Base-by-base conservation (phyloP, 2,329 filamentous ascomycete genomes). In the Hypoxylon sp. region DNA sequence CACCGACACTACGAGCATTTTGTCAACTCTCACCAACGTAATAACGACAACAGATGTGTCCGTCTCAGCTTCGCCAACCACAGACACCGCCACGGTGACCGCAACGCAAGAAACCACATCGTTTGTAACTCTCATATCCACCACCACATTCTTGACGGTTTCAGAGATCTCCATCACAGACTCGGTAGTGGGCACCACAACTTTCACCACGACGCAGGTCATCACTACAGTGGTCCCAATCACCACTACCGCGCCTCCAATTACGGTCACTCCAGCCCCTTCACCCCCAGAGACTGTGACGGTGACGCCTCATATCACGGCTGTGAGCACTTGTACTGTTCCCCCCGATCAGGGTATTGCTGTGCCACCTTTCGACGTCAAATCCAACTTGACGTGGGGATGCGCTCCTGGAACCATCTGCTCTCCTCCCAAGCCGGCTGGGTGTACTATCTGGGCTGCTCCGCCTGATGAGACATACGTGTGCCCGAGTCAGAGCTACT, bases 401-500 rank as follows among this genome's bases (percentile, higher is more conserved):
- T 88, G 86, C 72, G 52, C 66, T 11, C 84, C 85, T 1, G 84
- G 85, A 30, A 82, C 72, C 14, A 79, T 88, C 26, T 88, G 86
- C 76, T 81, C 80, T 65, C 81, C 81, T n/a, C 78, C 77, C 2
- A 86, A 83, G 73, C 83, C 84, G 0, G 69, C 56, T 0, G 78
- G 77, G 20, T 88, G 86, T 73, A 81, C 84, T 65, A 60, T 87
- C n/a, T 88, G 82, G 79, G 79, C 79, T 0, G 78, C 79, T 5
- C 74, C 81, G 6, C 86, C 86, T 0, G 68, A 64, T 1, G 73
- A 82, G 26, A 74, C 81, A 18, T 88, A 81, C 61, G 68, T 81
- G 12, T 88, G 86, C 71, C 69, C 79, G 30, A 64, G 71, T 7
- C 79, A 78, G 0, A 57, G 74, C 9, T 75, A 81, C 67, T 88